Base-by-base conservation (phyloP, 306 rosid genomes). In the Sicyos edulis region DNA sequence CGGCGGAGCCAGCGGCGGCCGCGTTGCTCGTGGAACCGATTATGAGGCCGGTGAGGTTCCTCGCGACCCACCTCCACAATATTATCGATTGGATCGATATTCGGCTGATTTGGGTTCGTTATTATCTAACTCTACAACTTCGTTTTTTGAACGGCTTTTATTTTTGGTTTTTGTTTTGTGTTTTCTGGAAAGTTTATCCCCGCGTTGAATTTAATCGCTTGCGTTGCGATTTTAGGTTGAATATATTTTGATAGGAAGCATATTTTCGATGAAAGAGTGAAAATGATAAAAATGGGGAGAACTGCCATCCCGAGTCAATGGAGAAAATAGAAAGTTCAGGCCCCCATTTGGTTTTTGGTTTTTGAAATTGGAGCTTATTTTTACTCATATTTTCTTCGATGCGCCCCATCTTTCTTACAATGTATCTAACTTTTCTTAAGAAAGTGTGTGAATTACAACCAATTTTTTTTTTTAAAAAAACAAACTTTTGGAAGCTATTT, bases 21-120 rank as follows among this genome's bases (percentile, higher is more conserved):
- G 76, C 7, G 79, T 79, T 14, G 82, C 84, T 32, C 88, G 86
- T 54, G 78, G 70, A 44, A 78, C 65, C 54, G 86, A 85, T 68
- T 85, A 78, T 64, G 89, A 85, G 83, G 73, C 80, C 19, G 89
- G 86, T 11, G 89, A 85, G 82, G 85, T 82, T 37, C 78, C 83
- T 54, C 86, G 75, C 20, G 83, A 85, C 16, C 85, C 82, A 26
- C 29, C 29, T 85, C 82, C 76, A 56, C 76, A 74, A 9, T 76
- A 82, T 71, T 58, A 82, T 79, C 84, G 86, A 34, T 79, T 82
- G 37, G 86, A 78, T 61, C 85, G 89, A 45, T 76, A 17, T 56
- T 57, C 82, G 22, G 82, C 75, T 45, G 83, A 80, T 40, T 77
- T 77, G 71, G 87, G 89, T 85, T 65, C 76, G 86, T 78, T 20